Evolutionary conservation across 192 early-diverging fungal species (phyloP), one percentile per base, ranked within the genome.

Genomic region (Funneliformis mosseae): DNA sequence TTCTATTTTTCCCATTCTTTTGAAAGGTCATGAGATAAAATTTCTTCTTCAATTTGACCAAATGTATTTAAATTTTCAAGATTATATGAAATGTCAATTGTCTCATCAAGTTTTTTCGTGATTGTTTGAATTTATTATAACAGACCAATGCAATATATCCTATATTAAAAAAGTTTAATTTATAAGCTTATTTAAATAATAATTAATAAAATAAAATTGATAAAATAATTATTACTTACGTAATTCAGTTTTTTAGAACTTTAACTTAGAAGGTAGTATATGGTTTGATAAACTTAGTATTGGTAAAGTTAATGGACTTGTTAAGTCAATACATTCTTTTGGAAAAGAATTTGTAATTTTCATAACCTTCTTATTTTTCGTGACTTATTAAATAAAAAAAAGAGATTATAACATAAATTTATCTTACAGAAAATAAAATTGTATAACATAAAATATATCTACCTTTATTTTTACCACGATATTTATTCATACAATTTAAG

Each of bases 11-110:
- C 64, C 64, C 64, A 66, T 0, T 66, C 11, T 7, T 33, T 16
- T 33, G 1, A 27, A 66, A 33, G 64, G 5, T 2, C 14, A 33
- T 27, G 64, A 0, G 27, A 38, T 33, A 66, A 28, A 66, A 66
- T 66, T 66, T 33, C 64, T 66, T 66, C 64, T 66, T 66, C 27
- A 33, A 66, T 66, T 11, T 66, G 25, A 14, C 64, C 64, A 6
- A 66, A 66, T 55, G 28, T 16, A 16, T 5, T 12, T 14, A 66
- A 11, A 66, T 66, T 66, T 14, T 66, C 9, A 1, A 66, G 9
- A 27, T 66, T 2, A 66, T 66, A 66, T 5, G 63, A 27, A 10
- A 66, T 66, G 14, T 25, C 9, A 14, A 66, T 14, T 28, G 63
- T 1, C 0, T 27, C 27, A 66, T 66, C 63, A 33, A 66, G 63